Percentiles rank a stretch among this genome's conserved stretches.
phyloP scores from a whole-genome alignment of 2,329 filamentous ascomycete species.

The Colletotrichum liriopes region DNA sequence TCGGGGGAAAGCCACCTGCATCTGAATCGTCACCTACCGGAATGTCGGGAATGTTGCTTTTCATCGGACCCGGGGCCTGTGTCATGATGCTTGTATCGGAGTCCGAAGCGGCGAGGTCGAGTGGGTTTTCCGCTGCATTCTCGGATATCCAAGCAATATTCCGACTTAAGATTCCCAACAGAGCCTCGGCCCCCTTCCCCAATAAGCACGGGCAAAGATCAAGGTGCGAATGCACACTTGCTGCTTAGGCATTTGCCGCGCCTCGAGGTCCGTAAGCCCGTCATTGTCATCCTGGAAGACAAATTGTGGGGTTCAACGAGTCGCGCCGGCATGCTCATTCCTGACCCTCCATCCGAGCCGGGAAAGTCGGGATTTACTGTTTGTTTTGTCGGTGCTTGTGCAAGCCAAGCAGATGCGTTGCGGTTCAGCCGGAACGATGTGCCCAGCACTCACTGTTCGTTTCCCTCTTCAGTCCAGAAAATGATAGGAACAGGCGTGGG shows the following conservation, averaged over 20 bases:
- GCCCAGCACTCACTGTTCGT: background rate
- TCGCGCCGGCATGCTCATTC: conserved; percentile 29
- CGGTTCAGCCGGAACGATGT: background rate
- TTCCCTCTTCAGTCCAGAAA: too few species aligned
- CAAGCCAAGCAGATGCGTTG: background rate
- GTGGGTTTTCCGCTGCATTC: conserved; percentile 11
- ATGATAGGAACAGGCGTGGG: background rate
- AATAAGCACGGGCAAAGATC: background rate
- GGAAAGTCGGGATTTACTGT: background rate
- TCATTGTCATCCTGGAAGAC: background rate
- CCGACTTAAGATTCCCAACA: background rate
- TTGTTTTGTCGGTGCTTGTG: conserved; percentile 1
- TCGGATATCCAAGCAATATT: background rate
- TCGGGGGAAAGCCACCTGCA: background rate
- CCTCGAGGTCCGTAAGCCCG: background rate
- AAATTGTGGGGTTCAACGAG: background rate
- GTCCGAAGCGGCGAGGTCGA: conserved; percentile 1
- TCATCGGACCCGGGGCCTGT: background rate
- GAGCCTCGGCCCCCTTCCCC: background rate
- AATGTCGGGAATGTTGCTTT: conserved; percentile 10
- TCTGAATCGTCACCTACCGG: conserved; percentile 11
- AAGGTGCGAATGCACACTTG: background rate
- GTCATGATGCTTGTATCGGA: conserved; percentile 30
- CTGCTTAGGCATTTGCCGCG: background rate
- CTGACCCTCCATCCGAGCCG: background rate